These are phyloP conservation scores for Medicago lupulina DNA, from an alignment of 306 rosid genomes.

Conservation along the genomic window DNA sequence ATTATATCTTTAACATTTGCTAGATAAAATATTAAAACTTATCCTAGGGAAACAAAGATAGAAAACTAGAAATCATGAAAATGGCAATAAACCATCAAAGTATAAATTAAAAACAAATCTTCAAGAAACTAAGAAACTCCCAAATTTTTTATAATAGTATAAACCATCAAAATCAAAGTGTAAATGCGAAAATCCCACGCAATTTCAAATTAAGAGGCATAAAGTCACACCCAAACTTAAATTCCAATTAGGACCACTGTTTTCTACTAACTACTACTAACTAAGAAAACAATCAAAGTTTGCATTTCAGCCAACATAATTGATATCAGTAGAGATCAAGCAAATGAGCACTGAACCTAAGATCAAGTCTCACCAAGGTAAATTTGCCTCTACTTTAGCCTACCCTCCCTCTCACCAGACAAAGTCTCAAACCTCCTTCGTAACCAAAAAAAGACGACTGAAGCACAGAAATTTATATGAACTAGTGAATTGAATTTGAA, in stretches of 20 bases:
- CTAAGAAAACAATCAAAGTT: conserved; percentile 19
- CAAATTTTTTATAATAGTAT: conserved; percentile 1
- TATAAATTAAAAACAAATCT: neutral
- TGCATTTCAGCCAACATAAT: conserved; percentile 24
- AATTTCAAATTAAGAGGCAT: neutral
- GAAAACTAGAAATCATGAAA: conserved; percentile 20
- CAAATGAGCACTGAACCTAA: conserved; percentile 5
- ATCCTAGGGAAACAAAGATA: neutral
- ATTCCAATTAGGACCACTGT: conserved; percentile 5
- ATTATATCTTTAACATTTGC: conserved; percentile 10
- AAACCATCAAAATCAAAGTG: neutral
- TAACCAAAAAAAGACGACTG: neutral
- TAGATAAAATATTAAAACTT: conserved; percentile 13
- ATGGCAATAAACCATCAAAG: neutral
- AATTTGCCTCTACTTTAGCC: conserved; percentile 29
- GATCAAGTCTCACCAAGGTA: conserved; percentile 22
- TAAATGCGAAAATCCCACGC: neutral
- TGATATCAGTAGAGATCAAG: conserved; percentile 11
- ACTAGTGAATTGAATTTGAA: conserved; percentile 10
- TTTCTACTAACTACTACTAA: neutral
- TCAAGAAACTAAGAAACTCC: conserved; percentile 25
- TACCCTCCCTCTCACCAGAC: conserved; percentile 6
- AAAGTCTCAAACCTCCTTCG: conserved; percentile 15
- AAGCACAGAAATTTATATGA: neutral
- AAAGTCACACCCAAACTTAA: conserved; percentile 32